Evolutionary conservation across 2,329 filamentous ascomycete species (phyloP), one percentile per base, ranked within the genome.

Genomic region (Leptodontidium sp.): DNA sequence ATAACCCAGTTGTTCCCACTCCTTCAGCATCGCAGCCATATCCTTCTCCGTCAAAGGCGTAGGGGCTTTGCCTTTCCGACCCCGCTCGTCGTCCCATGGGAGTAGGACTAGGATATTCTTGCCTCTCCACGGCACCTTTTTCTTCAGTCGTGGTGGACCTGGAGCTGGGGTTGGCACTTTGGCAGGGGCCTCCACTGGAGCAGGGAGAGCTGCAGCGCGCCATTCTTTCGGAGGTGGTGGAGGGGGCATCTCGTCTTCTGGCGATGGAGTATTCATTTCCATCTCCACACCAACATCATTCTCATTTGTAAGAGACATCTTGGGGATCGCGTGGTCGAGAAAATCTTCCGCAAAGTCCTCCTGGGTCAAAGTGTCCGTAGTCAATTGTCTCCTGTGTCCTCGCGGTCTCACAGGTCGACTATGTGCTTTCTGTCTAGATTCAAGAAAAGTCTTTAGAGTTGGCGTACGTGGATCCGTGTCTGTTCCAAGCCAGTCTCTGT

Each of bases 71-170:
- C 86, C 87, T 1, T 83, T 82, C 53, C 85, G 83, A 24, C 91
- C 91, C 72, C 90, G 86, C 64, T 88, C 85, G 64, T 91, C 90
- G 70, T 92, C 89, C 57, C 86, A 82, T 6, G 92, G 92, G 24
- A 94, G 81, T 32, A 90, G 82, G 53, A 94, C 89, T 74, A 92
- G 80, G 64, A 93, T 93, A 68, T 88, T 89, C 81, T 93, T 94
- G 67, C 90, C 90, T 75, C 86, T 91, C 91, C 91, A 94, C 57
- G 86, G 85, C 2, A 94, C 84, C 80, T 90, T 93, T 78, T 92
- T 94, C 81, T 87, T 92, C 8, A 87, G 71, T 14, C 87, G 82
- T n/a, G 87, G 87, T 6, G 86, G 86, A 58, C 81, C 78, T 2
- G 80, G 78, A 6, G 80, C 81, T 64, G 77, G 76, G 5, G 73